Evolutionary conservation across 768 basidiomycete genomes (phyloP), one percentile per base, ranked within the genome.

Genomic region (Boletus patriciae): DNA sequence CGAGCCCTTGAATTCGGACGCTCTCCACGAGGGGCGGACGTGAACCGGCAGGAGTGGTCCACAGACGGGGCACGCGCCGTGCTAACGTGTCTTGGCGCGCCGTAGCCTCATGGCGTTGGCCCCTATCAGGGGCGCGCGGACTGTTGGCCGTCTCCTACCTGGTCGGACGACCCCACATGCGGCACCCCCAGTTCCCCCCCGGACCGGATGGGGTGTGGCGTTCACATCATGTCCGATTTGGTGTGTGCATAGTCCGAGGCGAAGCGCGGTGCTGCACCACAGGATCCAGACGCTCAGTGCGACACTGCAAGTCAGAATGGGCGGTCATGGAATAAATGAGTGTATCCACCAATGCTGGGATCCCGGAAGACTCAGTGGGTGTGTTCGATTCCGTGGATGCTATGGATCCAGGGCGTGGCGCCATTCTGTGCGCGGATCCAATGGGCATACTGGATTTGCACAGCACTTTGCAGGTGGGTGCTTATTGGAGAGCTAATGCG

Each of bases 101-200:
- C 52, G 59, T 60, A 48, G 44, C 66, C 66, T 60, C 66, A 55
- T 67, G 66, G 57, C 3, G 34, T 21, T 16, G 4, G 40, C 42
- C 60, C 63, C 60, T 55, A 42, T 54, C 29, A 12, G 2, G 21
- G 23, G 51, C n/a, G 47, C 50, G 46, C 37, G 43, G 46, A 31
- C 37, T 9, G 21, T 33, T 29, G 47, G 7, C 16, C 29, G 29
- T 44, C 10, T 34, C 40, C 34, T 44, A 47, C 41, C 18, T 23
- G 15, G 44, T 46, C 50, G 43, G 42, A 18, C 36, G 37, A 51
- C 52, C 60, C 53, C 50, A 50, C 48, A 58, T 36, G 52, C 44
- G 31, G 46, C 44, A 25, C 13, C 46, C 27, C 53, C 37, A 38
- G n/a, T 43, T 11, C 38, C 51, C 54, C 53, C 38, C 55, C 36